Base-by-base conservation (phyloP, 2,329 filamentous ascomycete species). In the Sporothrix inflata region DNA sequence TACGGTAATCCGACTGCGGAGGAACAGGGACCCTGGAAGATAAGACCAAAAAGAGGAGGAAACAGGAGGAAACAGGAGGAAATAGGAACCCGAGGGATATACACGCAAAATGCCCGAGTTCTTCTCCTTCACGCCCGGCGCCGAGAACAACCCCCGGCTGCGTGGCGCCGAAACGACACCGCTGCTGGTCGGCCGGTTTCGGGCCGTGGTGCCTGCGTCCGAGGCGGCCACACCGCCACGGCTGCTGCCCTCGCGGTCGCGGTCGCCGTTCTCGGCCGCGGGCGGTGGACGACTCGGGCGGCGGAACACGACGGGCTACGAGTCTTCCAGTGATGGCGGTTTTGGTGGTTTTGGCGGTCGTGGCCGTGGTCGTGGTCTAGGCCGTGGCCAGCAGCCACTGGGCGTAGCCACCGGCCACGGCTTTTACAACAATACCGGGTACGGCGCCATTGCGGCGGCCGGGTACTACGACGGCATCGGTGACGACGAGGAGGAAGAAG, bases 81-180 rank as follows among this genome's bases (percentile, higher is more conserved):
- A 16, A 34, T 14, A 24, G 30, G n/a, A 12, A 21, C n/a, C 40
- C 9, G n/a, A 5, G 27, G 53, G 38, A 65, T 12, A 30, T 1
- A 14, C 21, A 34, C 11, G 21, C 55, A 74, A 72, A 12, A 90
- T 91, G 88, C 87, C 89, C 78, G 84, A 85, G 77, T 89, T 91
- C 84, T 91, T 91, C 82, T 84, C 86, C 79, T 91, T 91, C 81
- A 89, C 89, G 74, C 89, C 89, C 78, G 89, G 89, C 79, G 85
- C 83, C 77, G 89, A 91, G 81, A 85, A 88, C 74, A 85, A 83
- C 76, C 82, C 83, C 73, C 84, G 84, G 68, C 83, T 84, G 74
- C 84, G 84, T 72, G 78, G 80, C 69, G 80, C 78, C 76, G 78
- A 82, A 66, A 86, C 90, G 77, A 82, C 87, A 55, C 87, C 89